Base-by-base conservation (phyloP, 1,284 basidiomycete species). In the Pterulicium gracile region DNA sequence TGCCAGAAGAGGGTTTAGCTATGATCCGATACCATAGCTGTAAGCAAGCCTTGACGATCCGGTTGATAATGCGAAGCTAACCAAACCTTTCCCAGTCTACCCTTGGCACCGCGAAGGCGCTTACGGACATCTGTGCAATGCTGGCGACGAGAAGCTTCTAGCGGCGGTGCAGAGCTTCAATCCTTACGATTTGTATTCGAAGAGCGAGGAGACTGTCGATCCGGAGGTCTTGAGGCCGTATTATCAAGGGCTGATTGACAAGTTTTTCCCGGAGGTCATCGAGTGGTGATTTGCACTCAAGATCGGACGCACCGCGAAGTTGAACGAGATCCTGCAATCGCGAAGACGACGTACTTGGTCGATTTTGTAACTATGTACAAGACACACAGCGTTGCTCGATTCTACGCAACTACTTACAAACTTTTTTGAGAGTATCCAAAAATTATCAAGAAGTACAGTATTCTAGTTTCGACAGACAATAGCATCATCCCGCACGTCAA, bases 11-110 rank as follows among this genome's bases (percentile, higher is more conserved):
- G 56, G 91, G 75, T 0, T 72, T 95, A 27, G 81, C 85, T 20
- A 95, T 95, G 91, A 90, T 95, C 58, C 80, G 91, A 20, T 94
- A 89, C 64, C 91, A 95, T 68, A 88, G 84, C 55, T 94, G 36
- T 39, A 39, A 39, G 36, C 24, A 19, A 24, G n/a, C 17, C 24
- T 24, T 35, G 43, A 46, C 53, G 19, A 54, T 49, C 7, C 1
- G 10, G 10, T 24, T 27, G 12, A 21, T 43, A 10, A 43, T 35
- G 41, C 47, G 42, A 13, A n/a, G n/a, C n/a, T n/a, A n/a, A n/a
- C n/a, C n/a, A n/a, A n/a, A n/a, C n/a, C n/a, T n/a, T n/a, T n/a
- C 19, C 17, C 20, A 43, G 19, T 43, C 20, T 43, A 43, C 55
- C 75, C 72, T n/a, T 93, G 89, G 88, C 88, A 91, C 62, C 76